Base-by-base conservation (phyloP, 2,329 filamentous ascomycete genomes). In the Myotisia sp. region DNA sequence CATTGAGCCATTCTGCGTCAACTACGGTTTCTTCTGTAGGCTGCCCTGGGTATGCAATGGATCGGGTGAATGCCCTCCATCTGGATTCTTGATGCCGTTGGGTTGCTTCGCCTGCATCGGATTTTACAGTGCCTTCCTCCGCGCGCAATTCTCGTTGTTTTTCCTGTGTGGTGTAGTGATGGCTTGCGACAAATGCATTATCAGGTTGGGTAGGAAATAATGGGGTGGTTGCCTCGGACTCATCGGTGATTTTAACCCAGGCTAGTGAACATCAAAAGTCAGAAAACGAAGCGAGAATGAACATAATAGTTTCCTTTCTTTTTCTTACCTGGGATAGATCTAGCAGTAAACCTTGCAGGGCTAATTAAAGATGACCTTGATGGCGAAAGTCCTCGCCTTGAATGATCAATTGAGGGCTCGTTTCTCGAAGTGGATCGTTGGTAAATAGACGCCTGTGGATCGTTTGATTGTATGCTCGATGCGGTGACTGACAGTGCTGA, bases 21-120 rank as follows among this genome's bases (percentile, higher is more conserved):
- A 65, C 63, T 13, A 52, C 50, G 37, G 55, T 54, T 42, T 59
- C 51, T 9, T 50, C 42, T 3, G 47, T 47, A 21, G 48, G 41
- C n/a, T 51, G 46, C 12, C 47, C 53, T 1, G 62, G 58, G 42
- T 65, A 64, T 31, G 58, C 54, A 20, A 58, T 59, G 1, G 55
- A 46, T 34, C 50, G 55, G 7, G 55, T 55, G 41, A 66, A 67
- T 3, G 56, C 53, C 30, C 53, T 55, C 63, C 63, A 67, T 29
- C 63, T 58, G 17, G 63, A 66, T 44, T 59, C 55, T 22, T 56
- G 29, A 18, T 37, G 4, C n/a, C 31, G 17, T 8, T 17, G 19
- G 5, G 6, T 6, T 7, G 8, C 9, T 12, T 38, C 5, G 33
- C n/a, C 23, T 36, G 17, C 22, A 14, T 27, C 26, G 37, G 26